Conservation (phyloP, 2,329 filamentous ascomycete species). For the Myotisia sp. region DNA sequence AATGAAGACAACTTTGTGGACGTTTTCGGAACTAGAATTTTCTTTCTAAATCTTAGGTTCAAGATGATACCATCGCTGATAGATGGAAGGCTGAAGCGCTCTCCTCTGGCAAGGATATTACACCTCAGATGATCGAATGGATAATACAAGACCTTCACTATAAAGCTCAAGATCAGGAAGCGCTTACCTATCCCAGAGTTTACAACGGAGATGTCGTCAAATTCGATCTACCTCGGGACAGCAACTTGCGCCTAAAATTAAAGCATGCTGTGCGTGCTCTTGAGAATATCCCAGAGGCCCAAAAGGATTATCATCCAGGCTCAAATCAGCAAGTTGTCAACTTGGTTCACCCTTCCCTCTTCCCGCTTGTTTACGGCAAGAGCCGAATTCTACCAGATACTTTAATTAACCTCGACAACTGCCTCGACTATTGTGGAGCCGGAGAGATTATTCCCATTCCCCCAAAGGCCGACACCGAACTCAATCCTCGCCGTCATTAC, state of each 20-base stretch:
- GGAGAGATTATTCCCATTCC: conserved; percentile 12
- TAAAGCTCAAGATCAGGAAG: conserved; percentile 32
- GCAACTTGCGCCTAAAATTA: conserved; percentile 32
- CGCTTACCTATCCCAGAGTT: conserved; percentile 28
- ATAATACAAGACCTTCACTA: conserved; percentile 36
- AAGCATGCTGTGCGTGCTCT: conserved; percentile 35
- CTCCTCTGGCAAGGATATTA: conserved; percentile 16
- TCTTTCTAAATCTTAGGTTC: conserved; percentile 14
- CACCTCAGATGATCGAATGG: conserved; percentile 24
- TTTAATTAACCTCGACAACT: conserved; percentile 16
- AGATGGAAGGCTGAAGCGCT: conserved; percentile 23
- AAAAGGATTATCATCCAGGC: conserved; percentile 51
- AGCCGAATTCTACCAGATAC: conserved; percentile 15
- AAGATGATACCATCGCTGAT: conserved; percentile 21
- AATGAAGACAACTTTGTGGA: background rate
- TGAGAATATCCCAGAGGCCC: conserved; percentile 38
- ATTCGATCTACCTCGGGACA: conserved; percentile 37
- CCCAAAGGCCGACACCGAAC: conserved; percentile 1
- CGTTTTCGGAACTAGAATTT: background rate
- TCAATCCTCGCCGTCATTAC: too few relatives aligned
- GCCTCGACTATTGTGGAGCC: conserved; percentile 11
- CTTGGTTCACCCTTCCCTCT: conserved; percentile 48
- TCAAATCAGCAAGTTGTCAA: conserved; percentile 46
- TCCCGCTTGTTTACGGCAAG: conserved; percentile 21
- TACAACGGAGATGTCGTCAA: conserved; percentile 39